These are phyloP conservation scores for Fusarium guadeloupense DNA, from an alignment of 2,329 filamentous ascomycete genomes.

Conservation along the genomic window DNA sequence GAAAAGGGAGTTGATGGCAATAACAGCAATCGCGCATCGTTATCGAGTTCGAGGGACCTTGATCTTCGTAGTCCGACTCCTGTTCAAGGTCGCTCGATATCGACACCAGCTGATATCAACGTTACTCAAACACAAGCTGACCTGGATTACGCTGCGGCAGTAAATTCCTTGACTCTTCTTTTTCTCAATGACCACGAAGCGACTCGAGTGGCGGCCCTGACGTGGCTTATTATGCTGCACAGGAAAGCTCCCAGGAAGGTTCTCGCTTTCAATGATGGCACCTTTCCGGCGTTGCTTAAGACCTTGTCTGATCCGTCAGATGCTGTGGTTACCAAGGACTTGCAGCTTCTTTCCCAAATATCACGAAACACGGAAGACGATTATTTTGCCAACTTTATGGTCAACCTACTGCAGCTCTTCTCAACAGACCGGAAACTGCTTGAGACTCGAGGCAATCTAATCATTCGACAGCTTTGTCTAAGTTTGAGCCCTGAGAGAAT, in stretches of 20 bases:
- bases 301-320: slow-evolving; percentile 95
- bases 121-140: slow-evolving; percentile 66
- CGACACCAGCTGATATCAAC: slow-evolving; percentile 57
- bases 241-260: slow-evolving; percentile 93
- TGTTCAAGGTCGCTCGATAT: slow-evolving; percentile 57
- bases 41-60: slow-evolving; percentile 63
- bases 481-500: slow-evolving; percentile 94
- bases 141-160: slow-evolving; percentile 94
- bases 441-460: slow-evolving; percentile 92
- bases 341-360: slow-evolving; percentile 94
- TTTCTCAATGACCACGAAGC: slow-evolving; percentile 98
- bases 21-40: slow-evolving; percentile 61
- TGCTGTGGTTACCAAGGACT: slow-evolving; percentile 92
- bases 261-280: slow-evolving; percentile 94
- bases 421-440: slow-evolving; percentile 91
- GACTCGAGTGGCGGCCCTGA: slow-evolving; percentile 90
- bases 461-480: slow-evolving; percentile 93
- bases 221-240: slow-evolving; percentile 98
- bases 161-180: slow-evolving; percentile 89
- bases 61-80: slow-evolving; percentile 64
- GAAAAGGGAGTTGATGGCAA: slow-evolving; percentile 57
- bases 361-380: slow-evolving; percentile 96
- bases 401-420: slow-evolving; percentile 93
- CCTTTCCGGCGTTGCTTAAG: slow-evolving; percentile 94
- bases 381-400: slow-evolving; percentile 98